A percentile compares a stretch with the other conserved stretches of the same genome.
Evolutionary conservation across 768 basidiomycete species (phyloP).

Genomic region (Lactarius evosmus): DNA sequence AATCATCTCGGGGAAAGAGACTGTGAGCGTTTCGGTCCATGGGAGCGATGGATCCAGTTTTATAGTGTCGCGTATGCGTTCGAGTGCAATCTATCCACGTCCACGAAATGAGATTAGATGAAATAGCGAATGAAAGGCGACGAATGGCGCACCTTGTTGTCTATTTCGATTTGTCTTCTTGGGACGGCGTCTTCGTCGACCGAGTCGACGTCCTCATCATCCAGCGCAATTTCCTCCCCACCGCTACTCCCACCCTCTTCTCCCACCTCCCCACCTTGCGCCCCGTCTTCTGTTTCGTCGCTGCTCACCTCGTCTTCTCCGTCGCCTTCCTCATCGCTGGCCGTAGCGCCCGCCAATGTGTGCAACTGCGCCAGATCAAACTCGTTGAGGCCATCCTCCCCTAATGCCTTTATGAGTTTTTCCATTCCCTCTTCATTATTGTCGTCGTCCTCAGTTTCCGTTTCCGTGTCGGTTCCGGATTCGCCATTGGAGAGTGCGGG

Average conservation of each 20-base stretch:
- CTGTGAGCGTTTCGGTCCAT: constrained; percentile 79
- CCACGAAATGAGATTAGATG: background rate
- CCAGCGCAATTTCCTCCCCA: constrained; percentile 54
- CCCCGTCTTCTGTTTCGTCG: constrained; percentile 36
- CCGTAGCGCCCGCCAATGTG: constrained; percentile 38
- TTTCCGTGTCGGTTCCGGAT: background rate
- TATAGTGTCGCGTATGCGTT: constrained; percentile 76
- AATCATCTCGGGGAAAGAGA: constrained; percentile 70
- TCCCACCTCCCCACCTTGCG: constrained; percentile 31
- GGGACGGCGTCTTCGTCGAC: constrained; percentile 81
- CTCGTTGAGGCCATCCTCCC: constrained; percentile 65
- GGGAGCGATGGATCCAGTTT: constrained; percentile 68
- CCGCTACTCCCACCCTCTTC: constrained; percentile 36
- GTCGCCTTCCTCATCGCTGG: constrained; percentile 18
- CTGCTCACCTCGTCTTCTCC: constrained; percentile 37
- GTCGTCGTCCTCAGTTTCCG: constrained; percentile 27
- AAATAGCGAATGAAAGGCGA: constrained; percentile 2
- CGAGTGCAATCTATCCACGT: constrained; percentile 59
- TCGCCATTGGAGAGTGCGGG: background rate
- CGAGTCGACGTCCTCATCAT: constrained; percentile 58
- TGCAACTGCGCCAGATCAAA: constrained; percentile 56
- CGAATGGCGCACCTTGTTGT: constrained; percentile 62
- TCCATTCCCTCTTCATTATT: constrained; percentile 55
- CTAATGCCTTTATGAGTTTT: constrained; percentile 52
- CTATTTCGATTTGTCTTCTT: constrained; percentile 76